Evolutionary conservation across 2,329 filamentous ascomycete genomes (phyloP), one percentile per base, ranked within the genome.

Genomic region (Geosmithia putterillii): DNA sequence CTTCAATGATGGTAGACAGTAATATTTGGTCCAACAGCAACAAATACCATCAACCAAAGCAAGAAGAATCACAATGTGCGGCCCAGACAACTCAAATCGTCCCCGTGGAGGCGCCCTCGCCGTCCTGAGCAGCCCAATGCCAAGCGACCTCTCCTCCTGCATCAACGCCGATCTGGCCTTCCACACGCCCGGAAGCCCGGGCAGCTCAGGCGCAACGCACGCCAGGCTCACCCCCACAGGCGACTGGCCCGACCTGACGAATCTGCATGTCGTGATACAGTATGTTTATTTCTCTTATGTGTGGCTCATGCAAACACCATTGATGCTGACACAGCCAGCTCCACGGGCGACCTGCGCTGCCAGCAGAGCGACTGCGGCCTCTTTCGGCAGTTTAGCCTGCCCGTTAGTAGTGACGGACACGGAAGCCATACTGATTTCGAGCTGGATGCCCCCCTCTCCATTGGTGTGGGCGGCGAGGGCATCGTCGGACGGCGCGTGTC

Each of bases 401-500:
- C 52, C 6, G 43, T 47, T 17, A 17, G n/a, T 9, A 3, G n/a
- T 15, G 17, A 15, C 34, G n/a, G 9, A n/a, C 15, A 19, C 41
- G 5, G 6, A n/a, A 38, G 46, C 0, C 57, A 54, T 21, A 42
- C 65, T 8, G 64, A 67, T 40, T 46, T 63, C 1, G 49, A 57
- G 0, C 53, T 72, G 0, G 51, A 55, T 3, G 51, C 52, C 1
- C 66, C 68, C 0, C 51, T 72, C 4, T 66, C 63, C 0, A 56
- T 71, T 1, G 57, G 64, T 44, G 66, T 72, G 8, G 68, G 69
- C 1, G 54, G 55, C 21, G 54, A 66, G 8, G 69, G 69, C 9
- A 69, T 73, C 42, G 72, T 73, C 18, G 69, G 69, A 1, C 58
- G 69, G 4, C 56, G 69, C 9, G 67, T 73, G 1, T 70, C 68